phyloP scores from a whole-genome alignment of 1,284 basidiomycete species.

The Farysia itapuensis region DNA sequence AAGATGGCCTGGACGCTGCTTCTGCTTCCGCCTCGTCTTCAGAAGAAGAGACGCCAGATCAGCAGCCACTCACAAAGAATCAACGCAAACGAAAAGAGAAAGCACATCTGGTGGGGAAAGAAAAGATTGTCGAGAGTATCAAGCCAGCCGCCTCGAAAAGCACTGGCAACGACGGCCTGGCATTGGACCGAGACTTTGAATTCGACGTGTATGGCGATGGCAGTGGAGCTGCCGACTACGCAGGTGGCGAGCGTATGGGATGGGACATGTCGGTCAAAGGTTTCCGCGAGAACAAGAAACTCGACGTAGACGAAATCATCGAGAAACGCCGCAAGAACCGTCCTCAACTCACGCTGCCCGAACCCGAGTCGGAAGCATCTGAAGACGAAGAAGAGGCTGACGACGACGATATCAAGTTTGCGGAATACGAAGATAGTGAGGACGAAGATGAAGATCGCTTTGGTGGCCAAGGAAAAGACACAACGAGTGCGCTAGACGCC shows the following conservation, averaged over 20 bases:
- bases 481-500: constrained; percentile 44
- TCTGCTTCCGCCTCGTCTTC: background rate
- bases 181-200: constrained; percentile 48
- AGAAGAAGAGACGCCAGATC: background rate
- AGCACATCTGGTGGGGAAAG: constrained; percentile 44
- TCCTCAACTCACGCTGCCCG: constrained; percentile 18
- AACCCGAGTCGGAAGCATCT: constrained; percentile 28
- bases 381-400: constrained; percentile 10
- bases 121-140: constrained; percentile 48
- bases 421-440: constrained; percentile 38
- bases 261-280: constrained; percentile 53
- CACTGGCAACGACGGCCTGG: constrained; percentile 14
- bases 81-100: constrained; percentile 35
- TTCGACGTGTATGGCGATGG: constrained; percentile 51
- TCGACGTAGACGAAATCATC: constrained; percentile 58
- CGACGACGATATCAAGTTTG: constrained; percentile 33
- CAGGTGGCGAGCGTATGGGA: constrained; percentile 8
- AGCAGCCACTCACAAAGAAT: constrained; percentile 25
- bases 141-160: background rate
- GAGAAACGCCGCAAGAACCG: constrained; percentile 43
- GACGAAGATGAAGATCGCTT: constrained; percentile 65
- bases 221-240: constrained; percentile 7
- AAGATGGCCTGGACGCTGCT: constrained; percentile 1
- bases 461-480: no score
- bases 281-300: constrained; percentile 32